A percentile compares a stretch with the other conserved stretches of the same genome.
These are phyloP conservation scores for Actinomucor elegans DNA, from an alignment of 371 early-diverging fungal species.

Conservation along the genomic window DNA sequence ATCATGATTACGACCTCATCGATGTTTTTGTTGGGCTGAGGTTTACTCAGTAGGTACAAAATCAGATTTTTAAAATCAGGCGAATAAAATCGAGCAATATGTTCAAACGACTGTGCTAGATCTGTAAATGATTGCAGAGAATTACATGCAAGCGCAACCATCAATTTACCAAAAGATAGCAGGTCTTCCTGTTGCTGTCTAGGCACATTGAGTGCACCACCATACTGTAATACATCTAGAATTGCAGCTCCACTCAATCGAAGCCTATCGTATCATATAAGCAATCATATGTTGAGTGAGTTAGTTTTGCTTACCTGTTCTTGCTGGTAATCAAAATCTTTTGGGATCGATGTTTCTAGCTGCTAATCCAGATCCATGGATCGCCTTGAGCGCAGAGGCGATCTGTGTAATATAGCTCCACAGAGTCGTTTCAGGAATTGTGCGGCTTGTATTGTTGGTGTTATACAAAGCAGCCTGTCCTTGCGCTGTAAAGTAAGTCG, in stretches of 20 bases:
- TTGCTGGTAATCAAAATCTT: slow-evolving; percentile 81
- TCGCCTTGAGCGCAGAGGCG: slow-evolving; percentile 77
- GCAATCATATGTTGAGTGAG: no score
- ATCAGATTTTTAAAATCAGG: slow-evolving; percentile 78
- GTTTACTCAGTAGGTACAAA: slow-evolving; percentile 77
- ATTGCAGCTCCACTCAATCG: slow-evolving; percentile 84
- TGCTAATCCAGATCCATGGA: slow-evolving; percentile 83
- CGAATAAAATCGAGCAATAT: slow-evolving; percentile 71
- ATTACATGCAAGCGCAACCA: slow-evolving; percentile 77
- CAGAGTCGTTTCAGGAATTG: slow-evolving; percentile 6
- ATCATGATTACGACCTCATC: slow-evolving; percentile 85
- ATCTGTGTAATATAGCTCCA: slow-evolving; percentile 81
- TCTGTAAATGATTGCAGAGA: slow-evolving; percentile 66
- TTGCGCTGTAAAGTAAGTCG: slow-evolving; percentile 60
- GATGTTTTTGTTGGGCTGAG: slow-evolving; percentile 69
- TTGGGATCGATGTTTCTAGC: slow-evolving; percentile 77
- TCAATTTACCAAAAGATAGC: slow-evolving; percentile 80
- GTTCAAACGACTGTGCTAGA: slow-evolving; percentile 74
- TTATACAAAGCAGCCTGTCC: slow-evolving; percentile 46
- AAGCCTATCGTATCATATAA: slow-evolving; percentile 58
- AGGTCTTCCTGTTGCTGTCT: slow-evolving; percentile 83
- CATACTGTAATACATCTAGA: slow-evolving; percentile 79
- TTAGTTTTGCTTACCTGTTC: slow-evolving; percentile 59
- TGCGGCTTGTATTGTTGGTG: not conserved
- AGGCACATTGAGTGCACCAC: slow-evolving; percentile 59